These are phyloP conservation scores for Mucor saturninus DNA, from an alignment of 371 early-diverging fungal genomes.

Conservation along the genomic window DNA sequence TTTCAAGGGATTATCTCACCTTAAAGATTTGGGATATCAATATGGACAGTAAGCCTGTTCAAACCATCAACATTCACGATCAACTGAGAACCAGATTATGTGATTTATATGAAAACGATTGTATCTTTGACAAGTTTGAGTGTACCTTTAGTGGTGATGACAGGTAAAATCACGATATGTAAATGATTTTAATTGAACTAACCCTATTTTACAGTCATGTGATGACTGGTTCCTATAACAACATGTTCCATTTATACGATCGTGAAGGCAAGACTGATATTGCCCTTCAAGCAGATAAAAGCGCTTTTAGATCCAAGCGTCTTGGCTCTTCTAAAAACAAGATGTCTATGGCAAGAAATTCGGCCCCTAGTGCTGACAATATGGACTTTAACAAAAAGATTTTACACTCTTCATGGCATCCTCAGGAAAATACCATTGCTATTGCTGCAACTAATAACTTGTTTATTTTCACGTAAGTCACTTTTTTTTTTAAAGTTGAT, in stretches of 20 bases:
- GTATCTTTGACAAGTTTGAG: constrained; percentile 99
- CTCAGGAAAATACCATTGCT: constrained; percentile 94
- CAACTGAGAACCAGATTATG: constrained; percentile 92
- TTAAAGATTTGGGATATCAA: constrained; percentile 98
- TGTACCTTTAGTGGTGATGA: constrained; percentile 96
- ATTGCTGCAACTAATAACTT: constrained; percentile 98
- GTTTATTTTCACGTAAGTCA: constrained; percentile 88
- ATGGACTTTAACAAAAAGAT: constrained; percentile 97
- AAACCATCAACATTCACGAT: constrained; percentile 95
- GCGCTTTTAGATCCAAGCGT: constrained; percentile 92
- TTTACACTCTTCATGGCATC: constrained; percentile 98
- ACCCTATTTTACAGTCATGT: constrained; percentile 62
- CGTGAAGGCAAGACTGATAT: constrained; percentile 73
- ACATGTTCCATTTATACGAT: constrained; percentile 92
- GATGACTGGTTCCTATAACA: constrained; percentile 95
- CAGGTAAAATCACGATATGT: constrained; percentile 66
- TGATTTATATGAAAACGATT: constrained; percentile 98
- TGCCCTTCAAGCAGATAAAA: constrained; percentile 95
- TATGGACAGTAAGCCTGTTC: constrained; percentile 93
- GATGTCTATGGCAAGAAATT: constrained; percentile 38
- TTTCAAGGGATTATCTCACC: constrained; percentile 96
- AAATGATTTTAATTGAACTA: constrained; percentile 80
- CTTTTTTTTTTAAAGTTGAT: background rate
- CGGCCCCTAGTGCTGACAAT: constrained; percentile 78
- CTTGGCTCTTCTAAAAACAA: constrained; percentile 64